Conservation (phyloP, 202 grass and related monocot genomes). For the Bolboschoenoplectus hybrid region DNA sequence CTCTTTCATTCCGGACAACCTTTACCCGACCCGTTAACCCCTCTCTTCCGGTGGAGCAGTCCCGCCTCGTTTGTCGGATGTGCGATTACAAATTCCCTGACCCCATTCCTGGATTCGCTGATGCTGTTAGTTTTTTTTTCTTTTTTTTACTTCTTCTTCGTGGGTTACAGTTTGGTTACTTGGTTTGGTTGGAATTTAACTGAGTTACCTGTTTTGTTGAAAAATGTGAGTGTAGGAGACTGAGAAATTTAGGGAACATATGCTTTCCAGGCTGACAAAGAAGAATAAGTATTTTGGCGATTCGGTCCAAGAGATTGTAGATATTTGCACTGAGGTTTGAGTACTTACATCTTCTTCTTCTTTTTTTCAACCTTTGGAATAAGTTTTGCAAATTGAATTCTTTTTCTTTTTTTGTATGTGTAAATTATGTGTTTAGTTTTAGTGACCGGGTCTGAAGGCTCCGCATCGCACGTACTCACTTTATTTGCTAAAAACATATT, state of each 20-base stretch:
- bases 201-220: not conserved
- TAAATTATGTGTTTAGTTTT: not conserved
- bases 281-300: constrained; percentile 81
- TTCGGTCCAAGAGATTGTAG: constrained; percentile 68
- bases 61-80: constrained; percentile 15
- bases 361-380: not conserved
- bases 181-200: not conserved
- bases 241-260: constrained; percentile 81
- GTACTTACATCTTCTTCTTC: not conserved
- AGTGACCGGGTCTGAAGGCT: not conserved
- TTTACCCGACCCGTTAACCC: constrained; percentile 23
- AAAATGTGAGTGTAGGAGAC: constrained; percentile 60
- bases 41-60: not conserved
- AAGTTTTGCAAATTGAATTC: not conserved
- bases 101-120: constrained; percentile 83
- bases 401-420: not conserved
- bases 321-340: constrained; percentile 81
- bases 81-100: constrained; percentile 83
- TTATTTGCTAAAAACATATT: not conserved
- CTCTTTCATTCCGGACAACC: not conserved
- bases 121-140: constrained; percentile 43
- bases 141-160: not conserved
- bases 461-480: not conserved
- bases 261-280: constrained; percentile 70
- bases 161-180: not conserved